A percentile compares a stretch with the other conserved stretches of the same genome.
Conservation (phyloP, 768 basidiomycete species). For the Vararia minispora region DNA sequence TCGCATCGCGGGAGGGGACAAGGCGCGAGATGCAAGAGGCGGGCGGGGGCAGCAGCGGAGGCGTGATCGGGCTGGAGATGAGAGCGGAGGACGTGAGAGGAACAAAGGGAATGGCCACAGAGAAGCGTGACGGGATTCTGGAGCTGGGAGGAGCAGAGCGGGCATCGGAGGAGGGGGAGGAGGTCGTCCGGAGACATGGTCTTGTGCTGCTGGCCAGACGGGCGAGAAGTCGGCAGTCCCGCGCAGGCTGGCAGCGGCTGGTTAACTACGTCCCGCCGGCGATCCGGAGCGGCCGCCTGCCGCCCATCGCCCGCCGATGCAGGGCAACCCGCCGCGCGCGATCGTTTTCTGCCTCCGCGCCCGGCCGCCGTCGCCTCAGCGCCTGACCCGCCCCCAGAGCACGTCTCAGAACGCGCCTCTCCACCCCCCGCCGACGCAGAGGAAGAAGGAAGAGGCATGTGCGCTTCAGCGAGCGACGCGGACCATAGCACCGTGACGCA, state of each 20-base stretch:
- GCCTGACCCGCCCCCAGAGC: too few relatives aligned
- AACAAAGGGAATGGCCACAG: slow-evolving; percentile 81
- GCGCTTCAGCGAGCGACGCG: too few relatives aligned
- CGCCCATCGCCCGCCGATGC: too few relatives aligned
- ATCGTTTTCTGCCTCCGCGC: too few relatives aligned
- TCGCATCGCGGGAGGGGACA: slow-evolving; percentile 29
- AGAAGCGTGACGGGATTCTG: slow-evolving; percentile 43
- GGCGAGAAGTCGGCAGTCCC: neutral
- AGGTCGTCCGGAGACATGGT: slow-evolving; percentile 17
- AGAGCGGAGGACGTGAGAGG: slow-evolving; percentile 20
- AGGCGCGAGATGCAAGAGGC: slow-evolving; percentile 5
- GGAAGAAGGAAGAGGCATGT: too few relatives aligned
- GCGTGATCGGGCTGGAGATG: slow-evolving; percentile 6
- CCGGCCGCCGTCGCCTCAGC: too few relatives aligned
- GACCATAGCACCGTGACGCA: too few relatives aligned
- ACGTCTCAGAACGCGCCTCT: too few relatives aligned
- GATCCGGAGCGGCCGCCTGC: too few relatives aligned
- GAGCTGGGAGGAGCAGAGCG: slow-evolving; percentile 36
- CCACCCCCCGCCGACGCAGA: too few relatives aligned
- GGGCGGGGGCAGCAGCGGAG: slow-evolving; percentile 14
- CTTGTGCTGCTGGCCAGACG: neutral
- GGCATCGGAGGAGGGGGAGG: slow-evolving; percentile 37
- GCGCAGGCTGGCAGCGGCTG: neutral
- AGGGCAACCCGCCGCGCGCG: too few relatives aligned
- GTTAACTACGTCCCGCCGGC: too few relatives aligned